These are phyloP conservation scores for Astrothelium subdiscretum DNA, from an alignment of 495 filamentous ascomycete species.

Conservation along the genomic window DNA sequence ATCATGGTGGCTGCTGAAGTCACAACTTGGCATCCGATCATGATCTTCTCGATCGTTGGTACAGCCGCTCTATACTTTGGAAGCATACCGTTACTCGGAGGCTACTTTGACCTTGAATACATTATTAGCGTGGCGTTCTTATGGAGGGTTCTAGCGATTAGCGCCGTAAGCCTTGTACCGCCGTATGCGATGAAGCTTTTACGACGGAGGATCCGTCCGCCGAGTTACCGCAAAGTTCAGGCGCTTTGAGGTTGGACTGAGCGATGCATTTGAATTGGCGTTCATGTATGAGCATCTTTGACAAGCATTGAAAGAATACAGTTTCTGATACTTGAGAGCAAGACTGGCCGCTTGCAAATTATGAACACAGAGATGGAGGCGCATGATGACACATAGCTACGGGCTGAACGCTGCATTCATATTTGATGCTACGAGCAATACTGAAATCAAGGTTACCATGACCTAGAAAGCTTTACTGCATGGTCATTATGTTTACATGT, in stretches of 20 bases:
- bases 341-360: neutral
- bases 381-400: neutral
- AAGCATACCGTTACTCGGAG: slow-evolving; percentile 74
- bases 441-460: too few relatives aligned
- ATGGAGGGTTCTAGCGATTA: slow-evolving; percentile 76
- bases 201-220: slow-evolving; percentile 71
- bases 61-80: slow-evolving; percentile 71
- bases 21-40: slow-evolving; percentile 93
- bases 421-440: too few relatives aligned
- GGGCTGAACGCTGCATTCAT: too few relatives aligned
- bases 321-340: neutral
- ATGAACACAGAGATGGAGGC: neutral
- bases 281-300: neutral
- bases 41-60: slow-evolving; percentile 73
- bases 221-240: slow-evolving; percentile 92
- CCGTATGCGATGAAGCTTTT: slow-evolving; percentile 77
- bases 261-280: neutral
- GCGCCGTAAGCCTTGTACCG: slow-evolving; percentile 69
- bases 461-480: too few relatives aligned
- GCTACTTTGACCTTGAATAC: slow-evolving; percentile 81
- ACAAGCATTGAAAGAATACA: neutral
- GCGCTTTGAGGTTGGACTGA: slow-evolving; percentile 28
- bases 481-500: too few relatives aligned
- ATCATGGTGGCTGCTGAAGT: slow-evolving; percentile 94
- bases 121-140: slow-evolving; percentile 69